These are phyloP conservation scores for Diaporthe longicolla DNA, from an alignment of 2,329 filamentous ascomycete genomes.

Conservation along the genomic window DNA sequence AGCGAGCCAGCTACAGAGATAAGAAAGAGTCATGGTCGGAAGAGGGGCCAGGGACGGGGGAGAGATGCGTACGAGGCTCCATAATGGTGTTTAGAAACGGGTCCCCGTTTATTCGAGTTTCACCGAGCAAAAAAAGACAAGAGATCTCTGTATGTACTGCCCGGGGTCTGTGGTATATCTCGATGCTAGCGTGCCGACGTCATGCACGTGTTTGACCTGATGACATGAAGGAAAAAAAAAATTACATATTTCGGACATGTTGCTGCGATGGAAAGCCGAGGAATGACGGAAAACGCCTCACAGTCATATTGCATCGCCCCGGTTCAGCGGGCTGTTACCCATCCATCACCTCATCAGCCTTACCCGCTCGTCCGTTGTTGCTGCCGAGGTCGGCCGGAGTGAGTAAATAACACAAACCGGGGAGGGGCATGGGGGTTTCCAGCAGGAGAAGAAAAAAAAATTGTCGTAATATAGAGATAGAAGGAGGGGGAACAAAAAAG, in stretches of 20 bases:
- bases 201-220: slow-evolving; percentile 14
- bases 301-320: slow-evolving; percentile 15
- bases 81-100: slow-evolving; percentile 30
- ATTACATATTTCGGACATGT: slow-evolving; percentile 28
- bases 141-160: background rate
- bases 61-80: background rate
- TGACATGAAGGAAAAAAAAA: slow-evolving; percentile 32
- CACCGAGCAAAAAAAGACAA: slow-evolving; percentile 19
- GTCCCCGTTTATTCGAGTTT: slow-evolving; percentile 18
- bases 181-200: background rate
- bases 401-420: slow-evolving; percentile 4
- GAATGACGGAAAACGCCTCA: slow-evolving; percentile 19
- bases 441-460: background rate
- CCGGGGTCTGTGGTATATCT: background rate
- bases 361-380: slow-evolving; percentile 40
- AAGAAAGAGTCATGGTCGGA: slow-evolving; percentile 22
- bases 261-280: slow-evolving; percentile 29
- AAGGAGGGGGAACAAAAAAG: background rate
- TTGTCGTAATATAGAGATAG: background rate
- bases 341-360: slow-evolving; percentile 35
- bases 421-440: background rate
- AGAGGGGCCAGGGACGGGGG: background rate
- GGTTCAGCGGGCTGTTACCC: slow-evolving; percentile 32
- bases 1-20: slow-evolving; percentile 1
- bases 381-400: slow-evolving; percentile 42